Percentiles rank a stretch among this genome's conserved stretches.
Conservation (phyloP, 495 filamentous ascomycete species). For the Penicillium bialowiezense region DNA sequence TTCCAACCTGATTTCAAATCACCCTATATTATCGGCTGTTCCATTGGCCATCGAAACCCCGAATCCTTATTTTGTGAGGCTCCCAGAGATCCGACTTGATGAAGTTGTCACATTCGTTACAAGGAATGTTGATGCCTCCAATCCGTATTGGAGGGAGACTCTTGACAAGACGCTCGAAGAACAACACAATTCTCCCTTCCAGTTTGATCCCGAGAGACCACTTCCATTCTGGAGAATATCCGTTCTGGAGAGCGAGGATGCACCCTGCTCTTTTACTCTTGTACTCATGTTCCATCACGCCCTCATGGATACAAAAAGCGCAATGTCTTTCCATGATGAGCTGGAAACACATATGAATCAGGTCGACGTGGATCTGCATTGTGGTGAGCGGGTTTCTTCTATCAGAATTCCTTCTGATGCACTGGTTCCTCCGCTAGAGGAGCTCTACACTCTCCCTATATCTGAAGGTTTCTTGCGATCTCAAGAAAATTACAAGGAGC, state of each 20-base stretch:
- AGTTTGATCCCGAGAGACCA: not conserved
- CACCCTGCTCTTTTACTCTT: not conserved
- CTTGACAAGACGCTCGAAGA: not conserved
- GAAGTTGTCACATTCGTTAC: not conserved
- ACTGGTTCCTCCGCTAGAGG: not conserved
- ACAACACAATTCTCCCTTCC: conserved; percentile 5
- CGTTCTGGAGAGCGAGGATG: conserved; percentile 1
- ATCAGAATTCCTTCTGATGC: not conserved
- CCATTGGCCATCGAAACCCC: conserved; percentile 3
- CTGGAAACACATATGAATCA: not conserved
- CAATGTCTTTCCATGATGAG: conserved; percentile 5
- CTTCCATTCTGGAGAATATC: conserved; percentile 11
- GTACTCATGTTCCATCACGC: conserved; percentile 9
- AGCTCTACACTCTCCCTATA: not conserved
- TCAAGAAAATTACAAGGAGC: not conserved
- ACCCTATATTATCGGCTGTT: conserved; percentile 7
- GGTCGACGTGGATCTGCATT: too few species aligned
- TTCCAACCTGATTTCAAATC: conserved; percentile 2
- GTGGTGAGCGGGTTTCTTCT: too few species aligned
- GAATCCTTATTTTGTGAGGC: conserved; percentile 1
- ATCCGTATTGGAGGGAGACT: not conserved
- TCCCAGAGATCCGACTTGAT: not conserved
- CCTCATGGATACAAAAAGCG: conserved; percentile 5
- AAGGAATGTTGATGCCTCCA: not conserved
- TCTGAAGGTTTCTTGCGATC: not conserved